Evolutionary conservation across 2,329 filamentous ascomycete species (phyloP).

Genomic region (Teratosphaeria pseudoeucalypti): DNA sequence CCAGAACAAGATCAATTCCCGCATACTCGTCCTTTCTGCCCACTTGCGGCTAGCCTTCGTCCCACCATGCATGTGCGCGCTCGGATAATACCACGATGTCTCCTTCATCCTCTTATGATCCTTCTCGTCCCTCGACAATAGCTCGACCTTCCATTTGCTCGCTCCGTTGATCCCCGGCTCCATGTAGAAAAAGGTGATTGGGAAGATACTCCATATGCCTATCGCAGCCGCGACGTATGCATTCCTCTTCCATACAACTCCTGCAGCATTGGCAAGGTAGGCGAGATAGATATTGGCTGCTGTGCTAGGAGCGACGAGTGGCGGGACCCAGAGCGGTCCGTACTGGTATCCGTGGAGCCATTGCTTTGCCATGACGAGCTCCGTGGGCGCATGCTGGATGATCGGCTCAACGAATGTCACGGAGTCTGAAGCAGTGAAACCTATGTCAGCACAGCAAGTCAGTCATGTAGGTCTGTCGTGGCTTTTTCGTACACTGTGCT

Average conservation of each 20-base stretch:
- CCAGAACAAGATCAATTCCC: conserved; percentile 18
- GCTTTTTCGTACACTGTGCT: conserved; percentile 10
- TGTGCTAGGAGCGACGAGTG: conserved; percentile 26
- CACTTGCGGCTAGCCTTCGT: conserved; percentile 12
- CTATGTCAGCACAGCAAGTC: conserved; percentile 4
- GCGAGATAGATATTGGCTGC: conserved; percentile 24
- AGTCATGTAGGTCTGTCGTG: background rate
- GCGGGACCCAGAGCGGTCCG: conserved; percentile 27
- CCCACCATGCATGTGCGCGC: conserved; percentile 15
- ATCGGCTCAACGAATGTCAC: conserved; percentile 28
- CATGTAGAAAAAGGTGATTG: conserved; percentile 30
- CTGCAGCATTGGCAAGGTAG: background rate
- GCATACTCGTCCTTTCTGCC: conserved; percentile 16
- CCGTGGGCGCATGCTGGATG: conserved; percentile 21
- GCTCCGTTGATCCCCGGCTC: conserved; percentile 31
- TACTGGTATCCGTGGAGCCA: conserved; percentile 31
- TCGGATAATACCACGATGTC: conserved; percentile 13
- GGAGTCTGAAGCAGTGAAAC: conserved; percentile 19
- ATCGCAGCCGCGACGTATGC: conserved; percentile 19
- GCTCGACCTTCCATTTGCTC: conserved; percentile 29
- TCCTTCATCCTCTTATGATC: conserved; percentile 12
- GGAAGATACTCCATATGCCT: conserved; percentile 24
- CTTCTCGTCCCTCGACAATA: conserved; percentile 21
- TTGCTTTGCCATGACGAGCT: conserved; percentile 28
- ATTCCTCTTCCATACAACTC: conserved; percentile 1